Evolutionary conservation across 345 rosid species (phyloP), one percentile per base, ranked within the genome.

Genomic region (Trapa incisa): DNA sequence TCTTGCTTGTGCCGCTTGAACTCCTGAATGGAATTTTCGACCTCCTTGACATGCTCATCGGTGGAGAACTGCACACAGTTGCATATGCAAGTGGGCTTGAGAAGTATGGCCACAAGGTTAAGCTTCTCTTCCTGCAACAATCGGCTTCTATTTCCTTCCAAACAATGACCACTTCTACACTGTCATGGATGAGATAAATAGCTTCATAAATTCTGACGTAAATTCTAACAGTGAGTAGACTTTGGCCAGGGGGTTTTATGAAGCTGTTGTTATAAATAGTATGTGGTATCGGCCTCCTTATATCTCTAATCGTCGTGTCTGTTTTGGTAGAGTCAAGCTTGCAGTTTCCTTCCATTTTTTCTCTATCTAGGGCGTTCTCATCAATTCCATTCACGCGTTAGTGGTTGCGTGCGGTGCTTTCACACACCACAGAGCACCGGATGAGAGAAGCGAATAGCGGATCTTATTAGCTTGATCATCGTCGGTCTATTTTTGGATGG

Each of bases 71-170:
- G 84, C 74, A 77, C 14, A 50, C 38, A 32, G 64, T 56, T 41
- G 4, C 9, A 39, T 45, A 45, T 37, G 85, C 72, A 9, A 81
- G 88, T 68, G 96, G 96, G 29, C 93, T 92, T 0, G 75, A 81
- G 79, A 83, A 75, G 70, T 87, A 88, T 3, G 93, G 87, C 37
- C 87, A 89, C 70, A 75, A 84, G 61, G 96, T 85, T 74, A 85
- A 84, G 72, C 88, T 85, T 43, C 65, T 86, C 66, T 86, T 80
- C 72, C 67, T 85, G 75, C 96, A 54, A 92, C 96, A 1, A 71
- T 89, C 16, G 96, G 98, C 14, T 92, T 92, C 80, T 92, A 88
- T 79, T 77, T 89, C 64, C 71, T 92, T 75, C 96, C 96, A 9
- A 92, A 89, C 74, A 92, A 85, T 60, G 79, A 68, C 45, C 87